phyloP scores from a whole-genome alignment of 371 early-diverging fungal species.

The Coemansia sp. region DNA sequence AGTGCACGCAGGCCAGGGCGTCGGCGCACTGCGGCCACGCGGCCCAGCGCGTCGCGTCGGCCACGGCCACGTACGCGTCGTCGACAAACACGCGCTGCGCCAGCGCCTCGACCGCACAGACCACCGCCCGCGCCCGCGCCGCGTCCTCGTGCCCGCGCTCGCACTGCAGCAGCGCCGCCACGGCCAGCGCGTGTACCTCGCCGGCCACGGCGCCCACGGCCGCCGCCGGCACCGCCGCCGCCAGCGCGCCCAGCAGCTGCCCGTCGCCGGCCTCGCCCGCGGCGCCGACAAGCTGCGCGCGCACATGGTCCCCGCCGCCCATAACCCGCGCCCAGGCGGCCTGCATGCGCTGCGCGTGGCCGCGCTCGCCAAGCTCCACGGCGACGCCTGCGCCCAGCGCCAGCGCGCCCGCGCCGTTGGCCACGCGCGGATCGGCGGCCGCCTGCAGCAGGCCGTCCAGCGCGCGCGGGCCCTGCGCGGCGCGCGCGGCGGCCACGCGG shows the following conservation, averaged over 20 bases:
- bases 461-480: too few relatives aligned
- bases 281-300: neutral
- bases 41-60: neutral
- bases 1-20: conserved; percentile 14
- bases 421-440: neutral
- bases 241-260: neutral
- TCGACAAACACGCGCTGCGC: conserved; percentile 15
- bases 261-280: neutral
- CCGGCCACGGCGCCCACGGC: neutral
- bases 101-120: conserved; percentile 6
- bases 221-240: neutral
- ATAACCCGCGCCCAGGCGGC: neutral
- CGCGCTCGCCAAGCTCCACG: neutral
- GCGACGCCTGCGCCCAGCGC: conserved; percentile 1
- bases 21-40: conserved; percentile 17
- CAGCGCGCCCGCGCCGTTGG: neutral
- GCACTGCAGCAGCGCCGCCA: neutral
- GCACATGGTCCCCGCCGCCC: neutral
- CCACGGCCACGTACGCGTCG: conserved; percentile 2
- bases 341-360: neutral
- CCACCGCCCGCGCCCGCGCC: neutral
- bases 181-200: neutral
- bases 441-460: neutral
- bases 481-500: conserved; percentile 5
- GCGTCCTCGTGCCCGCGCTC: neutral